Evolutionary conservation across 1,139 yeast species (phyloP).

Genomic region (Debaryomycetaceae sp.): DNA sequence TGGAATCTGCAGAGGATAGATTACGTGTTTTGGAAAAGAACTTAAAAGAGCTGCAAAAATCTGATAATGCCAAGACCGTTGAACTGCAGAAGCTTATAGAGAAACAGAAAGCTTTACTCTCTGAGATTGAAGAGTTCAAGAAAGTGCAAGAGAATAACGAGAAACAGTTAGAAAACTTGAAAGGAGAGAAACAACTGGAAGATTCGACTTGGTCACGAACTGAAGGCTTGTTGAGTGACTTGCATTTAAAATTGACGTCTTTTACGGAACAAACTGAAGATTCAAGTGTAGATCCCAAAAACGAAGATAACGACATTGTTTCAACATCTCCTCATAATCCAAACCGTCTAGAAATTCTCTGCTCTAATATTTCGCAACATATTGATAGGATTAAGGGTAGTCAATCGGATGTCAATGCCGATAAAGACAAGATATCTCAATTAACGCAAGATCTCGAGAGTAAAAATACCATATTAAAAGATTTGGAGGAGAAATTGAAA

Average conservation of each 20-base stretch:
- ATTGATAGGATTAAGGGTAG: background rate
- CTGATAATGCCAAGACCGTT: background rate
- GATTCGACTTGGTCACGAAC: background rate
- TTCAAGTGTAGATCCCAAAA: background rate
- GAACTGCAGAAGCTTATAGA: constrained; percentile 15
- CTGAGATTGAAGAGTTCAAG: constrained; percentile 3
- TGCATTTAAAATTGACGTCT: background rate
- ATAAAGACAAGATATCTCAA: constrained; percentile 2
- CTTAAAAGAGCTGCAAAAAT: background rate
- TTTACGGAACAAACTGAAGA: background rate
- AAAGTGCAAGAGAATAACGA: background rate
- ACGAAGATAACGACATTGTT: background rate
- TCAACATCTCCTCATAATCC: background rate
- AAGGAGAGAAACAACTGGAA: background rate
- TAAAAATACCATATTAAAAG: background rate
- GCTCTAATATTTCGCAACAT: background rate
- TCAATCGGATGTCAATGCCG: background rate
- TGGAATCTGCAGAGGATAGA: background rate
- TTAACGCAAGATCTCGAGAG: constrained; percentile 5
- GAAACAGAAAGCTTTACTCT: constrained; percentile 1
- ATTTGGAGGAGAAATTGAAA: background rate
- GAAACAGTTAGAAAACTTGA: background rate
- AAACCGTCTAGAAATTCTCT: background rate
- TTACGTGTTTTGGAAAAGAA: constrained; percentile 3
- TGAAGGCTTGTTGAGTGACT: background rate